phyloP scores from a whole-genome alignment of 352 stramenopile species.

The Pythium rhizo-oryzae region DNA sequence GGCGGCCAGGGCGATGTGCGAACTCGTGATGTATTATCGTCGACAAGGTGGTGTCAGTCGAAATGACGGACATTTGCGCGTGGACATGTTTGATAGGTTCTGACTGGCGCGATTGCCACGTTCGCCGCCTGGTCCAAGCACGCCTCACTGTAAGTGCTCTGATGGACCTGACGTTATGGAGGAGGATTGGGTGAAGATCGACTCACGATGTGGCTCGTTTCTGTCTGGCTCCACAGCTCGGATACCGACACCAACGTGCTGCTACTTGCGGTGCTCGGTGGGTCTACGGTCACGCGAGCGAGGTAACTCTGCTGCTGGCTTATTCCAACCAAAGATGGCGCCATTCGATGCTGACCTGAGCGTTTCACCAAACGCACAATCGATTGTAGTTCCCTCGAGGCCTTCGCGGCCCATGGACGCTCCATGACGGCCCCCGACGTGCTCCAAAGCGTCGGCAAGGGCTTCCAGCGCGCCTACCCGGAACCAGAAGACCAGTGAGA shows the following conservation, averaged over 20 bases:
- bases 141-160: slow-evolving; percentile 39
- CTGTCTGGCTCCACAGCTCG: slow-evolving; percentile 10
- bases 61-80: not conserved
- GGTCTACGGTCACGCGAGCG: slow-evolving; percentile 77
- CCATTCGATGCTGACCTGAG: no score
- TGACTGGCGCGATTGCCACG: slow-evolving; percentile 80
- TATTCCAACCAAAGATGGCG: no score
- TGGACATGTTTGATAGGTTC: slow-evolving; percentile 59
- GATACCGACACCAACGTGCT: slow-evolving; percentile 52
- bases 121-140: slow-evolving; percentile 77
- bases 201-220: not conserved
- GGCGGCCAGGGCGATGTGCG: slow-evolving; percentile 92
- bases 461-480: slow-evolving; percentile 38
- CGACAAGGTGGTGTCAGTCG: not conserved
- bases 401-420: slow-evolving; percentile 70
- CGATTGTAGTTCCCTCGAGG: slow-evolving; percentile 55
- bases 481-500: slow-evolving; percentile 2
- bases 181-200: not conserved
- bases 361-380: no score
- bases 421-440: slow-evolving; percentile 88
- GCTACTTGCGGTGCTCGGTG: slow-evolving; percentile 75
- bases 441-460: slow-evolving; percentile 64
- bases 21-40: not conserved
- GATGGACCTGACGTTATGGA: not conserved
- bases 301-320: slow-evolving; percentile 41